Evolutionary conservation across 176 grass and related monocot species (phyloP).

Genomic region (Aegilops bicornis): DNA sequence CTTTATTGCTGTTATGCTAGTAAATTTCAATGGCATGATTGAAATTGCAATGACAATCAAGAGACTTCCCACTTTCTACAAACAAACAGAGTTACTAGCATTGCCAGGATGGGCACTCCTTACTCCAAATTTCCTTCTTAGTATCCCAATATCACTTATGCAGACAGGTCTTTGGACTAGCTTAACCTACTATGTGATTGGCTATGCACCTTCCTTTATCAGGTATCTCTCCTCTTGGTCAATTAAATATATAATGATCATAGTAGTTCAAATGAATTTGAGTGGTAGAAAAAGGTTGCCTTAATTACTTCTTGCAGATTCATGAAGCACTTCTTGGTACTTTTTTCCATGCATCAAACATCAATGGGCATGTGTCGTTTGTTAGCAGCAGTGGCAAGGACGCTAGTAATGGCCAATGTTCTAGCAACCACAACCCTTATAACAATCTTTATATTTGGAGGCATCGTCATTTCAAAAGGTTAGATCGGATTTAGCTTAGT

Average conservation of each 20-base stretch:
- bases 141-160: constrained; percentile 59
- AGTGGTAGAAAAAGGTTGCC: neutral
- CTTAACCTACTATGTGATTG: constrained; percentile 80
- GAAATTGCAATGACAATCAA: constrained; percentile 76
- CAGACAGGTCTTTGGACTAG: constrained; percentile 67
- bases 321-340: constrained; percentile 60
- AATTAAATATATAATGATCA: neutral
- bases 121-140: constrained; percentile 60
- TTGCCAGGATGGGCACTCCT: constrained; percentile 80
- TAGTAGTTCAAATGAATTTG: neutral
- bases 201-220: constrained; percentile 64
- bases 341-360: constrained; percentile 82
- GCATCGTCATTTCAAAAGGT: constrained; percentile 78
- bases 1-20: constrained; percentile 44
- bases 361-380: constrained; percentile 71
- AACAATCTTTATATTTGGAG: constrained; percentile 59
- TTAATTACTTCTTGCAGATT: constrained; percentile 56
- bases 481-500: neutral
- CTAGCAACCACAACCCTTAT: constrained; percentile 41
- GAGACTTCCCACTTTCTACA: constrained; percentile 81
- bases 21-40: constrained; percentile 76
- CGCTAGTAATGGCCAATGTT: constrained; percentile 62
- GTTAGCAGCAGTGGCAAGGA: constrained; percentile 62
- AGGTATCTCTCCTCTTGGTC: constrained; percentile 38
- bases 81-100: constrained; percentile 70